A percentile compares a stretch with the other conserved stretches of the same genome.
phyloP scores from a whole-genome alignment of 306 rosid species.

The Medicago truncatula region DNA sequence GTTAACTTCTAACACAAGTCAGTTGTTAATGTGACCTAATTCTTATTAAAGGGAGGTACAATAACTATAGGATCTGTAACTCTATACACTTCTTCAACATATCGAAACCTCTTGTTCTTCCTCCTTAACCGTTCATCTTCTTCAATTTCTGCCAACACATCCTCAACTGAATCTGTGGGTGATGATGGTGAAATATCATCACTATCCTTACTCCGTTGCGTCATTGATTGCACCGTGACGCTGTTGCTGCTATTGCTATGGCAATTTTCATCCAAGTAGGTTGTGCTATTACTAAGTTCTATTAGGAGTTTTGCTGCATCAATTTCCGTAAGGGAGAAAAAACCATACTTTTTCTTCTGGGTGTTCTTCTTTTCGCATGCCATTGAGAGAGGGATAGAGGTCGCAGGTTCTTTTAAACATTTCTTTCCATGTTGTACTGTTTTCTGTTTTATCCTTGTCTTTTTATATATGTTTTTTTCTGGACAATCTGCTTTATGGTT shows the following conservation, averaged over 20 bases:
- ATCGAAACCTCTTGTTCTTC: constrained; percentile 36
- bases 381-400: constrained; percentile 12
- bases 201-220: not conserved
- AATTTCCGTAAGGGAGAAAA: constrained; percentile 43
- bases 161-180: not conserved
- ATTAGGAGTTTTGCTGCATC: constrained; percentile 55
- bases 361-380: constrained; percentile 11
- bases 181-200: not conserved
- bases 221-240: constrained; percentile 35
- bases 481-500: not conserved
- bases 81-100: constrained; percentile 29
- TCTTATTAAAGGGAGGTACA: not conserved
- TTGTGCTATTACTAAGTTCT: constrained; percentile 50
- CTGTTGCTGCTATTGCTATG: constrained; percentile 35
- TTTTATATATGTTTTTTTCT: not conserved
- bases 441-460: not conserved
- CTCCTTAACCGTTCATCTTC: constrained; percentile 34
- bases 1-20: constrained; percentile 30
- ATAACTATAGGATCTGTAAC: constrained; percentile 10
- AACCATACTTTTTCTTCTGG: not conserved
- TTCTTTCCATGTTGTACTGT: not conserved
- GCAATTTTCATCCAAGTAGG: constrained; percentile 1
- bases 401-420: not conserved
- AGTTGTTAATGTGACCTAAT: not conserved
- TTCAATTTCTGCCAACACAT: constrained; percentile 38